phyloP scores from a whole-genome alignment of 2,329 filamentous ascomycete genomes.

The Aspergillus hortae region DNA sequence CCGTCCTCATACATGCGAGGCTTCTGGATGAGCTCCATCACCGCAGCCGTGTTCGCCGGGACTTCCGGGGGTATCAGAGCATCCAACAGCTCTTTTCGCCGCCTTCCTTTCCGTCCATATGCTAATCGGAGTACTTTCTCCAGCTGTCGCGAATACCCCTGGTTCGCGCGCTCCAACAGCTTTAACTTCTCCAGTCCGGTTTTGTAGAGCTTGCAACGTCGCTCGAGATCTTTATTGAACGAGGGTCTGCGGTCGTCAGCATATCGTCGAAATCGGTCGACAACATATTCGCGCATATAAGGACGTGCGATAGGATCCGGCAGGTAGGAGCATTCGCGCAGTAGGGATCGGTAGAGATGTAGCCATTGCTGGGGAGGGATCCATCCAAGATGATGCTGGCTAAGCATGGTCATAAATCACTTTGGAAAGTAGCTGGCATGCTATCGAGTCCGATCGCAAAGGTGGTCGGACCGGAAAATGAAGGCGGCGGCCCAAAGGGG shows the following conservation, averaged over 20 bases:
- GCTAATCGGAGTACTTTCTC: conserved; percentile 52
- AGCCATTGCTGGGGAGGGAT: conserved; percentile 27
- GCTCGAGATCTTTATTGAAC: conserved; percentile 13
- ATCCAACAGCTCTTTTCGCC: conserved; percentile 48
- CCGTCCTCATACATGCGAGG: conserved; percentile 22
- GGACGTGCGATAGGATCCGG: conserved; percentile 53
- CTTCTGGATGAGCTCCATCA: conserved; percentile 17
- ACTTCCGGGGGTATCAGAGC: conserved; percentile 28
- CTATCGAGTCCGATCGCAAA: neutral
- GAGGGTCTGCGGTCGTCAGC: conserved; percentile 19
- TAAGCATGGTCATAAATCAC: neutral
- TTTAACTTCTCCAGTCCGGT: conserved; percentile 38
- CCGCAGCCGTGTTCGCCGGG: conserved; percentile 18
- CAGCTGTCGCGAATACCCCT: conserved; percentile 51
- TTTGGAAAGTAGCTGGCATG: neutral
- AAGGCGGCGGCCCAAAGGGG: conserved; percentile 13
- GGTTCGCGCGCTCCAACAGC: conserved; percentile 51
- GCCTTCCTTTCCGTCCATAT: conserved; percentile 56
- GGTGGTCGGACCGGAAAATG: neutral
- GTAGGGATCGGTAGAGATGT: conserved; percentile 53
- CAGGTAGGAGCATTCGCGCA: conserved; percentile 59
- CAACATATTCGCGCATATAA: conserved; percentile 49
- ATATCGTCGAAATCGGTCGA: conserved; percentile 47
- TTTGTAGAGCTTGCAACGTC: conserved; percentile 20
- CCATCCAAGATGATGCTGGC: neutral